A percentile compares a stretch with the other conserved stretches of the same genome.
Conservation (phyloP, 768 basidiomycete species). For the Hericium erinaceus region DNA sequence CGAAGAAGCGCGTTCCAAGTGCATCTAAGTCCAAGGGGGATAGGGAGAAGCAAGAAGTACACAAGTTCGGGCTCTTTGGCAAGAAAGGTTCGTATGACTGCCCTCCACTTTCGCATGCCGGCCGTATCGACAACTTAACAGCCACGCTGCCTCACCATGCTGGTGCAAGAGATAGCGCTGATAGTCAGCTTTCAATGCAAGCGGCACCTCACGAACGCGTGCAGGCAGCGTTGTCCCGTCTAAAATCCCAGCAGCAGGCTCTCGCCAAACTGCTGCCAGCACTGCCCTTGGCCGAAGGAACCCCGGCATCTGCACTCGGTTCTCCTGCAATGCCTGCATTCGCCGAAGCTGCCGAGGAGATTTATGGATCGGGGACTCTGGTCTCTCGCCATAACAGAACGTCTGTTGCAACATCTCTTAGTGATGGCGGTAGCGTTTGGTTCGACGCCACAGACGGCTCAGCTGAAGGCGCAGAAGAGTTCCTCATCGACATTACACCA, state of each 20-base stretch:
- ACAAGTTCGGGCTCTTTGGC: constrained; percentile 17
- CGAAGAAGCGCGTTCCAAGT: constrained; percentile 23
- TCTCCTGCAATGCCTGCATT: constrained; percentile 20
- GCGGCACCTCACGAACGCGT: constrained; percentile 31
- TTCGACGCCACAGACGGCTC: constrained; percentile 59
- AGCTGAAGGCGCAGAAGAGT: constrained; percentile 58
- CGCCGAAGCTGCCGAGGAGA: constrained; percentile 42
- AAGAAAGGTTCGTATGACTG: constrained; percentile 11
- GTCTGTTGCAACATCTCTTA: constrained; percentile 20
- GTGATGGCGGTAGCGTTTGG: constrained; percentile 44
- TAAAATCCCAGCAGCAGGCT: constrained; percentile 51
- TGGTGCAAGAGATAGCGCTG: no score
- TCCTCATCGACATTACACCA: constrained; percentile 35
- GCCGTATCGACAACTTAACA: no score
- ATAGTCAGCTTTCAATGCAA: no score
- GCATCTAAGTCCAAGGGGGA: constrained; percentile 29
- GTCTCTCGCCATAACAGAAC: constrained; percentile 11
- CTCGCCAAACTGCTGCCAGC: constrained; percentile 29
- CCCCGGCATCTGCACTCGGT: constrained; percentile 16
- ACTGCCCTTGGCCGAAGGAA: constrained; percentile 16
- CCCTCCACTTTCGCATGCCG: neutral
- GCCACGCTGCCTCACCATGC: no score
- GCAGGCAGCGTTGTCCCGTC: constrained; percentile 36
- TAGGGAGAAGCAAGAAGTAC: constrained; percentile 43
- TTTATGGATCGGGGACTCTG: constrained; percentile 20